Percentiles rank a stretch among this genome's conserved stretches.
phyloP scores from a whole-genome alignment of 2,329 filamentous ascomycete species.

The Rutstroemia sydowiana region DNA sequence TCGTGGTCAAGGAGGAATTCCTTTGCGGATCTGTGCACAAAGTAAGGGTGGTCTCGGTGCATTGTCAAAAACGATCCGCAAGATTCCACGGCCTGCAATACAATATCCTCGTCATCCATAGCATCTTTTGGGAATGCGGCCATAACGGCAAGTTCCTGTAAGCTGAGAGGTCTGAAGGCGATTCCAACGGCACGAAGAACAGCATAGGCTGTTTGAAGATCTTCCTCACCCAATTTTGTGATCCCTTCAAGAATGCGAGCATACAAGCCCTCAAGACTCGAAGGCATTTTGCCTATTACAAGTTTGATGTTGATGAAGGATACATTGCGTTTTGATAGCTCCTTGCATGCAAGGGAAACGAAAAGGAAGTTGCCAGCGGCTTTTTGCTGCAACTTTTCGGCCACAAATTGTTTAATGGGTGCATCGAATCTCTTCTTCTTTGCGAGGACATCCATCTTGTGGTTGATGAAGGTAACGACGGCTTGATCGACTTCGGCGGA shows the following conservation, averaged over 20 bases:
- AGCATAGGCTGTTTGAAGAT: conserved; percentile 7
- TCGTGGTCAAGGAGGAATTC: conserved; percentile 8
- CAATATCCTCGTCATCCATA: conserved; percentile 6
- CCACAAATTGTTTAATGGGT: conserved; percentile 4
- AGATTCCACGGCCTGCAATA: conserved; percentile 1
- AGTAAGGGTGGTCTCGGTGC: conserved; percentile 7
- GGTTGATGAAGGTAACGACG: not conserved
- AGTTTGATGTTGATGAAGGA: conserved; percentile 8
- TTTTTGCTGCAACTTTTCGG: conserved; percentile 4
- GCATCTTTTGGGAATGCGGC: conserved; percentile 2
- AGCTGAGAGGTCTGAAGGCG: conserved; percentile 8
- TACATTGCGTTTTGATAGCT: conserved; percentile 6
- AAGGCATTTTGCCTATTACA: conserved; percentile 3
- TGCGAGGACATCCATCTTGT: conserved; percentile 2
- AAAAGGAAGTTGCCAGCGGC: conserved; percentile 5
- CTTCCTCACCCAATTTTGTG: conserved; percentile 2
- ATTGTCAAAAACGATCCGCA: conserved; percentile 8
- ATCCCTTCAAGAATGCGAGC: conserved; percentile 6
- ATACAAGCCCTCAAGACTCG: conserved; percentile 6
- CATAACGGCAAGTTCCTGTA: conserved; percentile 9
- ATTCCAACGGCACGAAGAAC: conserved; percentile 9
- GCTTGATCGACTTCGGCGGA: not conserved
- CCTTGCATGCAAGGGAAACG: conserved; percentile 9
- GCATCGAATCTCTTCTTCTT: conserved; percentile 8
- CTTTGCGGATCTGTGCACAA: conserved; percentile 7